These are phyloP conservation scores for Phlebiopsis gigantea DNA, from an alignment of 768 basidiomycete species.

Conservation along the genomic window DNA sequence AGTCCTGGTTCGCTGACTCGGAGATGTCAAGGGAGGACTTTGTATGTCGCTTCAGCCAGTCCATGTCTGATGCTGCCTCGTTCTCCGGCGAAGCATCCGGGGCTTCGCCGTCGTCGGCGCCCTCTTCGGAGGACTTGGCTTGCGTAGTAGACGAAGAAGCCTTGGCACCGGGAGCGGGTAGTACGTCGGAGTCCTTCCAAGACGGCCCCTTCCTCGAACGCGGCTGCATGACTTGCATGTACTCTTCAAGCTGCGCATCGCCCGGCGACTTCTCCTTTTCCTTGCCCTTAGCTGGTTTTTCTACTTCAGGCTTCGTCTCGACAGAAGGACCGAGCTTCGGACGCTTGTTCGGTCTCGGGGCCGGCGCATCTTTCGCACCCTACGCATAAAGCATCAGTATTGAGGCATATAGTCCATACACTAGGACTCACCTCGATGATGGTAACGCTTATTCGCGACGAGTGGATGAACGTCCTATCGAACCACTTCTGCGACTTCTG, in stretches of 20 bases:
- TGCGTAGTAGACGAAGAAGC: not conserved
- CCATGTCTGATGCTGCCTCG: slow-evolving; percentile 54
- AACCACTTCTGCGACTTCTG: slow-evolving; percentile 74
- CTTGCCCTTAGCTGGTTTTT: slow-evolving; percentile 4
- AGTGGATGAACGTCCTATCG: slow-evolving; percentile 78
- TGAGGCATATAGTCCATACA: not conserved
- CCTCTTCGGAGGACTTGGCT: slow-evolving; percentile 1
- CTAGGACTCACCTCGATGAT: slow-evolving; percentile 63
- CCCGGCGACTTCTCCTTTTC: slow-evolving; percentile 17
- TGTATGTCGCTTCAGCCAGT: slow-evolving; percentile 72
- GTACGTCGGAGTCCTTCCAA: slow-evolving; percentile 52
- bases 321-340: slow-evolving; percentile 40
- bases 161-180: not conserved
- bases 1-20: slow-evolving; percentile 40
- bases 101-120: not conserved
- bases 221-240: slow-evolving; percentile 71
- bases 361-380: slow-evolving; percentile 66
- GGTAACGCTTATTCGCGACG: slow-evolving; percentile 68
- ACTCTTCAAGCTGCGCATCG: slow-evolving; percentile 50
- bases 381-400: slow-evolving; percentile 21
- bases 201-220: slow-evolving; percentile 50
- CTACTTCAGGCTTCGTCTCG: slow-evolving; percentile 17
- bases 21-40: slow-evolving; percentile 32
- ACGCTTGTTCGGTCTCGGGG: slow-evolving; percentile 66
- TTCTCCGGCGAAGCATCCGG: slow-evolving; percentile 17